Percentiles rank a stretch among this genome's conserved stretches.
Evolutionary conservation across 257 asterid species (phyloP).

Genomic region (Solanum okadae): DNA sequence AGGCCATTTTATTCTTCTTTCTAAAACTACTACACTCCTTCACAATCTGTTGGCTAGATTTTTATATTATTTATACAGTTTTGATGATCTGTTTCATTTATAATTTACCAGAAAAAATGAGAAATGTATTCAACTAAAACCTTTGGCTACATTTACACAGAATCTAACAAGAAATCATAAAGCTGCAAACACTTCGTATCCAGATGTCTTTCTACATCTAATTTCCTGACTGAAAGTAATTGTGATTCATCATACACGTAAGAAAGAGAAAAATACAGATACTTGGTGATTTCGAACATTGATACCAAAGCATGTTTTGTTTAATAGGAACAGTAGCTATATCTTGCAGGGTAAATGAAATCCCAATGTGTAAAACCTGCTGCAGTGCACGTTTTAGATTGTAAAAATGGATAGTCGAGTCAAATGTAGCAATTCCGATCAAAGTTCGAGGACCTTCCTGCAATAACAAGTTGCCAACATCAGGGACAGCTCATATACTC

Average conservation of each 20-base stretch:
- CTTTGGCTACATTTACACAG: background rate
- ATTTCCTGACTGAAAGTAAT: background rate
- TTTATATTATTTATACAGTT: background rate
- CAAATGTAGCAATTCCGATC: constrained; percentile 96
- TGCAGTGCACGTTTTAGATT: constrained; percentile 71
- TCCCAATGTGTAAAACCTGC: constrained; percentile 42
- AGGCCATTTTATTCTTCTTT: background rate
- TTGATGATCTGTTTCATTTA: background rate
- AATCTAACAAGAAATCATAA: background rate
- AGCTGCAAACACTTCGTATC: background rate
- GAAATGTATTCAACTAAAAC: background rate
- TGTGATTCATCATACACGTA: background rate
- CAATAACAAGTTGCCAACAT: constrained; percentile 13
- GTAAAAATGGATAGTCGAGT: constrained; percentile 89
- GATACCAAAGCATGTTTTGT: background rate
- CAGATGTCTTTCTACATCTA: background rate
- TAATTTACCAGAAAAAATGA: background rate
- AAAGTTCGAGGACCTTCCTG: constrained; percentile 92
- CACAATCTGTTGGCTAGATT: background rate
- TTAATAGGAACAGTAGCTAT: background rate
- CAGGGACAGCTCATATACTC: background rate
- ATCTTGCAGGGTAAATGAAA: background rate
- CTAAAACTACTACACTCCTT: background rate
- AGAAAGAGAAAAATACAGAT: background rate
- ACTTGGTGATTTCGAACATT: background rate